Base-by-base conservation (phyloP, 2,329 filamentous ascomycete species). In the Pseudodiploospora longispora region DNA sequence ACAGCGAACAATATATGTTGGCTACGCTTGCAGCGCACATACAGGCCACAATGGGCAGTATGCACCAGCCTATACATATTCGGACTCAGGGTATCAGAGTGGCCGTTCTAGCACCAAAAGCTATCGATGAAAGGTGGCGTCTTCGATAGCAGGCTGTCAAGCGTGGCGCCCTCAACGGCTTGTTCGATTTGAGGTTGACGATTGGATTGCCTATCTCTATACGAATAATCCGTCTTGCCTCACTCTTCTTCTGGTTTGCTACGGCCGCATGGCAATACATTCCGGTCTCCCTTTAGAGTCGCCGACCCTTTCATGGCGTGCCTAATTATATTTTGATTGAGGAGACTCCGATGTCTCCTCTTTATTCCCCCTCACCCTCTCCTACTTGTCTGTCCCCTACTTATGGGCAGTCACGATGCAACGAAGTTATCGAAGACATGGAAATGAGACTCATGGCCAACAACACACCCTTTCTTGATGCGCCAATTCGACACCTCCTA, bases 1-100 rank as follows among this genome's bases (percentile, higher is more conserved):
- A 53, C 82, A 86, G 58, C 83, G 84, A 60, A 85, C 78, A 6
- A 85, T 95, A 41, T 72, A 87, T 19, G 88, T 95, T 27, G 90
- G 89, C 41, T 93, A 93, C 59, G 76, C 83, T 42, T 95, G 89
- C 66, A 55, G 53, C 42, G 44, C 50, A 33, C 61, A 64, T 42
- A 48, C 60, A 6, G 52, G 56, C 30, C 60, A 63, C 40, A 59
- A 62, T 33, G 61, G 66, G 30, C 63, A 72, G 43, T 60, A 67
- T 47, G 58, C 67, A 30, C 60, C 64, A 42, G 56, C 55, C 30
- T 66, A 66, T 49, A 60, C 53, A 41, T 76, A 78, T 56, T 72
- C 74, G 12, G 74, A 78, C 60, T 76, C 74, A 6, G 72, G 72
- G 45, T 77, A 78, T 56, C 63, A 72, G 54, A 77, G 73, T 59